Base-by-base conservation (phyloP, 495 filamentous ascomycete species). In the Hypoxylon crocopeplum region DNA sequence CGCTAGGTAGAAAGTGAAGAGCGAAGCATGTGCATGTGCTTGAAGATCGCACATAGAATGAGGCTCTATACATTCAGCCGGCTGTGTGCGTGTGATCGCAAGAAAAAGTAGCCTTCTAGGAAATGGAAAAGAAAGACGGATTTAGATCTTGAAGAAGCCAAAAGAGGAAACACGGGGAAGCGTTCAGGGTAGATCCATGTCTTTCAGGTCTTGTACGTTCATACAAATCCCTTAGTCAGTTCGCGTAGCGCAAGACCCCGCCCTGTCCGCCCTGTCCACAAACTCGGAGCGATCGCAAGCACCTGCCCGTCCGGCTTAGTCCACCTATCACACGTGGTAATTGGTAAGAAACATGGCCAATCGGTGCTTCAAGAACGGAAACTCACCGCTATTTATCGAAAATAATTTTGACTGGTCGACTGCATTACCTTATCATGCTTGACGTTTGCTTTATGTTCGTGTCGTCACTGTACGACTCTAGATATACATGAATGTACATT, bases 61-160 rank as follows among this genome's bases (percentile, higher is more conserved):
- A 64, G 55, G 50, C 61, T 59, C 45, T 64, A 64, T 59, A 54
- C 54, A 64, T 59, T 59, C 61, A 59, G 40, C 55, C 55, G 61
- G 55, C 21, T 33, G 25, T 33, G 27, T 36, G 50, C 4, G 3
- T 8, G 24, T 27, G 4, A 27, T 27, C 8, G 24, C 8, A 27
- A 27, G 24, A 27, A 27, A 27, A 27, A 8, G 4, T 27, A 8
- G 24, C n/a, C n/a, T n/a, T n/a, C n/a, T n/a, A n/a, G n/a, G n/a
- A n/a, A n/a, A n/a, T n/a, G n/a, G n/a, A n/a, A n/a, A n/a, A n/a
- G n/a, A n/a, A n/a, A n/a, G n/a, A n/a, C 19, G 20, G 2, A 7
- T 34, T 39, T 17, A 21, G 36, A 39, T 8, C 13, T 42, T 42
- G 22, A 13, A 25, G 1, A 29, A 7, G 48, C 54, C 44, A 19